These are phyloP conservation scores for Epithemia pelagica DNA, from an alignment of 108 stramenopile species.

Conservation along the genomic window DNA sequence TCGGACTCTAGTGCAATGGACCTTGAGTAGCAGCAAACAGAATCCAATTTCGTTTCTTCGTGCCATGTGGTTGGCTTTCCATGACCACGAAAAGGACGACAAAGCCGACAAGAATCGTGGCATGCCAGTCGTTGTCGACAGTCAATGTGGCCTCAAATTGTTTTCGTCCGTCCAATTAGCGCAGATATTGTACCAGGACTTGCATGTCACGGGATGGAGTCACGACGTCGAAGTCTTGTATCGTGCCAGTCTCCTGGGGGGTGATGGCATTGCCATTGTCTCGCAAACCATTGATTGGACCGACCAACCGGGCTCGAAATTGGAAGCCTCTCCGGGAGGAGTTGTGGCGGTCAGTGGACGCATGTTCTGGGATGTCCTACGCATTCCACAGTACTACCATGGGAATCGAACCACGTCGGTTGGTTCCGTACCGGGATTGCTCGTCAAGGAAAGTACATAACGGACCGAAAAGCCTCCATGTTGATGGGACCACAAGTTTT, in stretches of 20 bases:
- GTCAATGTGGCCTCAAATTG: slow-evolving; percentile 78
- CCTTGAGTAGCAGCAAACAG: too few relatives aligned
- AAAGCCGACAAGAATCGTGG: neutral
- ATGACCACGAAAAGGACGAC: neutral
- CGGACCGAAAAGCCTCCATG: too few relatives aligned
- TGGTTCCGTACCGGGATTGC: too few relatives aligned
- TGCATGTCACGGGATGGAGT: slow-evolving; percentile 62
- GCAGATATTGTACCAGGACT: slow-evolving; percentile 32
- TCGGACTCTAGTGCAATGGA: slow-evolving; percentile 31
- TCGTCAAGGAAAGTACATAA: too few relatives aligned
- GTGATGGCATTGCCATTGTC: slow-evolving; percentile 26
- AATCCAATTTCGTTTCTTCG: too few relatives aligned
- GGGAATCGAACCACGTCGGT: too few relatives aligned
- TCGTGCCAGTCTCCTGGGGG: slow-evolving; percentile 31
- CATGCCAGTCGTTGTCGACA: slow-evolving; percentile 43
- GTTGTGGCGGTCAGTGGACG: slow-evolving; percentile 35
- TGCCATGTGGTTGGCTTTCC: neutral
- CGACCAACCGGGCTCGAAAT: slow-evolving; percentile 76
- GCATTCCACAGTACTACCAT: slow-evolving; percentile 49
- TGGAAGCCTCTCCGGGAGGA: slow-evolving; percentile 36
- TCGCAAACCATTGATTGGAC: slow-evolving; percentile 51
- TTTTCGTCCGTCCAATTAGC: slow-evolving; percentile 44
- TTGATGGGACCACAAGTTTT: too few relatives aligned
- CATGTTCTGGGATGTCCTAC: slow-evolving; percentile 62
- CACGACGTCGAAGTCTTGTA: slow-evolving; percentile 80